phyloP scores from a whole-genome alignment of 495 filamentous ascomycete genomes.

The Mytilinidion resinicola region DNA sequence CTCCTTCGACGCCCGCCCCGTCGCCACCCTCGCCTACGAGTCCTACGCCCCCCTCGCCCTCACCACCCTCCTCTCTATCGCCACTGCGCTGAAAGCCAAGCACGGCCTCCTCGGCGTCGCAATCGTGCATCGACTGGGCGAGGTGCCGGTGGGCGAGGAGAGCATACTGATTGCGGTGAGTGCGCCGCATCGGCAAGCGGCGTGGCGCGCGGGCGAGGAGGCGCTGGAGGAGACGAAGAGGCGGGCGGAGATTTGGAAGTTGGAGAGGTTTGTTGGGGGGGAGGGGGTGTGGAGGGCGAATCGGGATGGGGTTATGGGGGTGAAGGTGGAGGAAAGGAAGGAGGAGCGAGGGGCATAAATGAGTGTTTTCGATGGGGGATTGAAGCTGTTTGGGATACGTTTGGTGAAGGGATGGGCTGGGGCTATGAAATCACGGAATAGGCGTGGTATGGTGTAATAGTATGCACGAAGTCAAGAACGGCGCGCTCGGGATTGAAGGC shows the following conservation, averaged over 20 bases:
- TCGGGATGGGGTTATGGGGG: constrained; percentile 61
- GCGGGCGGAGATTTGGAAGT: constrained; percentile 90
- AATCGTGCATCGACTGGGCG: constrained; percentile 81
- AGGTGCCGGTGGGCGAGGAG: constrained; percentile 81
- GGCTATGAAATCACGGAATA: too few species aligned
- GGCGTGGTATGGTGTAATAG: too few species aligned
- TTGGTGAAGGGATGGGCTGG: not conserved
- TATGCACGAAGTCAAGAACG: too few species aligned
- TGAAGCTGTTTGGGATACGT: not conserved
- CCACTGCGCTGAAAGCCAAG: constrained; percentile 47
- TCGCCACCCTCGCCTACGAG: constrained; percentile 72
- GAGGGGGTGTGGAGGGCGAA: constrained; percentile 89
- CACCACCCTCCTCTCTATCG: constrained; percentile 66
- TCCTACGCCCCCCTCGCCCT: constrained; percentile 74
- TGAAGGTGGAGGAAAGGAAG: constrained; percentile 20
- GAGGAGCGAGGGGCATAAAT: not conserved
- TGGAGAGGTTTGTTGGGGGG: constrained; percentile 75
- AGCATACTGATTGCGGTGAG: constrained; percentile 88
- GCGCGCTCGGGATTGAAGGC: too few species aligned
- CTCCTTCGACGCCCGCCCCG: constrained; percentile 67
- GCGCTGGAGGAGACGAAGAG: constrained; percentile 82
- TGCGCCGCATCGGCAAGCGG: constrained; percentile 76
- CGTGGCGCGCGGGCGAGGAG: constrained; percentile 85
- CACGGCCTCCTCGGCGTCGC: constrained; percentile 63
- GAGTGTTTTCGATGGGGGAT: not conserved